These are phyloP conservation scores for Centella asiatica DNA, from an alignment of 129 eudicot genomes.

Conservation along the genomic window DNA sequence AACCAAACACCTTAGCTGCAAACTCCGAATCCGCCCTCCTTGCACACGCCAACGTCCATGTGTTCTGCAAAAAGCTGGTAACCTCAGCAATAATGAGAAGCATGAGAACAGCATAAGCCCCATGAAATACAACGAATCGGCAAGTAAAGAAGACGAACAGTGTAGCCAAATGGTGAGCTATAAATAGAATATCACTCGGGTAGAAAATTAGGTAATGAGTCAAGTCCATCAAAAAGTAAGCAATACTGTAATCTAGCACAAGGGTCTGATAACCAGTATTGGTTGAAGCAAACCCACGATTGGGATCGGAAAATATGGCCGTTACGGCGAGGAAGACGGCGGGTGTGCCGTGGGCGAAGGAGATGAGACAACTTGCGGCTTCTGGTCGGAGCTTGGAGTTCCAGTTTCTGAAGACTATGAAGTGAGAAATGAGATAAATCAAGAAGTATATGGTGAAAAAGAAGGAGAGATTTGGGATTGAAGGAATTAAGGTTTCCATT, in stretches of 20 bases:
- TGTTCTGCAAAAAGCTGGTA: conserved; percentile 75
- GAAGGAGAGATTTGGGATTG: conserved; percentile 30
- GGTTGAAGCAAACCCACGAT: conserved; percentile 35
- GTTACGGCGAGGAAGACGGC: conserved; percentile 50
- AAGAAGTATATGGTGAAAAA: conserved; percentile 45
- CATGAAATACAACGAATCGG: conserved; percentile 48
- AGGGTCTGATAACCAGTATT: conserved; percentile 45
- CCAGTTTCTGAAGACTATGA: conserved; percentile 58
- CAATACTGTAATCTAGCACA: conserved; percentile 78
- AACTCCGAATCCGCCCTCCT: conserved; percentile 35
- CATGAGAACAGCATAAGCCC: conserved; percentile 53
- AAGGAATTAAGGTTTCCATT: conserved; percentile 36
- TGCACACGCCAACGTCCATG: conserved; percentile 80
- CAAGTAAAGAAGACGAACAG: conserved; percentile 74
- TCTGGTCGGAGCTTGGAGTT: conserved; percentile 66
- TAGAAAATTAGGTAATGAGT: conserved; percentile 48
- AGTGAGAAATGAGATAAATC: conserved; percentile 48
- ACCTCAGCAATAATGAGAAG: conserved; percentile 65
- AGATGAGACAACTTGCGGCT: conserved; percentile 80
- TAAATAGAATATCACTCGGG: conserved; percentile 65
- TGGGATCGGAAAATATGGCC: conserved; percentile 44
- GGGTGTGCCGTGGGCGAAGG: conserved; percentile 82
- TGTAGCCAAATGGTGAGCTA: conserved; percentile 71
- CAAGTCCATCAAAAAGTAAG: conserved; percentile 75
- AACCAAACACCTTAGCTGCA: conserved; percentile 34